Evolutionary conservation across 108 stramenopile species (phyloP).

Genomic region (Seminavis robusta): DNA sequence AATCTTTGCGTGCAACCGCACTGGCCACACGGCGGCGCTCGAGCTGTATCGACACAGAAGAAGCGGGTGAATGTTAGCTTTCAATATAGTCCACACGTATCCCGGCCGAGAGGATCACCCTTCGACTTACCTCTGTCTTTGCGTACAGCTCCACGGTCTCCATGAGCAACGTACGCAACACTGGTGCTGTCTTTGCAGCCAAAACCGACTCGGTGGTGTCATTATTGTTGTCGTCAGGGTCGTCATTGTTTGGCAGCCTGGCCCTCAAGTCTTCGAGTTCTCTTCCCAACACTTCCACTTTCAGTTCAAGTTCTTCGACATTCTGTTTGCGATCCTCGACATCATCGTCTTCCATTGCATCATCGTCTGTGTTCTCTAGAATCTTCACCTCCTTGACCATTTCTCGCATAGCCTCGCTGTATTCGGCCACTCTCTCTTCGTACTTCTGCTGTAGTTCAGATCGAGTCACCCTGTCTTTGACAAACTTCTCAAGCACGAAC

Average conservation of each 20-base stretch:
- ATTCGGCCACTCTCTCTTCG: constrained; percentile 57
- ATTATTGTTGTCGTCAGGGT: constrained; percentile 24
- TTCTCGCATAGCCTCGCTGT: constrained; percentile 63
- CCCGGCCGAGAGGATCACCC: background rate
- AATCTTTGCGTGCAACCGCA: constrained; percentile 47
- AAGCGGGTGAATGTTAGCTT: too few species aligned
- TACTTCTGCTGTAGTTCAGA: constrained; percentile 35
- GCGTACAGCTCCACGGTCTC: constrained; percentile 53
- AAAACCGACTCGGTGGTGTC: constrained; percentile 40
- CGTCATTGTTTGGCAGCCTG: constrained; percentile 34
- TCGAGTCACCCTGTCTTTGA: constrained; percentile 56
- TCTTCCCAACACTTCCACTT: constrained; percentile 67
- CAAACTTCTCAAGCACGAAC: constrained; percentile 62
- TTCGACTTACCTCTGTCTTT: constrained; percentile 48
- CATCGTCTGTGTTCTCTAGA: constrained; percentile 25
- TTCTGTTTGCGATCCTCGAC: constrained; percentile 37
- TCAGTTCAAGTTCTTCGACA: constrained; percentile 69
- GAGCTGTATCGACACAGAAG: constrained; percentile 13
- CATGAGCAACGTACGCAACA: constrained; percentile 53
- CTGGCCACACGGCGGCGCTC: constrained; percentile 15
- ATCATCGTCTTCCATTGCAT: constrained; percentile 1
- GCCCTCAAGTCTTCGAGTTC: constrained; percentile 57
- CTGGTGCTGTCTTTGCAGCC: constrained; percentile 45
- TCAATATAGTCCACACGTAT: background rate
- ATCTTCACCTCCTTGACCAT: constrained; percentile 58